Base-by-base conservation (phyloP, 257 asterid species). In the Buddleja alternifolia region DNA sequence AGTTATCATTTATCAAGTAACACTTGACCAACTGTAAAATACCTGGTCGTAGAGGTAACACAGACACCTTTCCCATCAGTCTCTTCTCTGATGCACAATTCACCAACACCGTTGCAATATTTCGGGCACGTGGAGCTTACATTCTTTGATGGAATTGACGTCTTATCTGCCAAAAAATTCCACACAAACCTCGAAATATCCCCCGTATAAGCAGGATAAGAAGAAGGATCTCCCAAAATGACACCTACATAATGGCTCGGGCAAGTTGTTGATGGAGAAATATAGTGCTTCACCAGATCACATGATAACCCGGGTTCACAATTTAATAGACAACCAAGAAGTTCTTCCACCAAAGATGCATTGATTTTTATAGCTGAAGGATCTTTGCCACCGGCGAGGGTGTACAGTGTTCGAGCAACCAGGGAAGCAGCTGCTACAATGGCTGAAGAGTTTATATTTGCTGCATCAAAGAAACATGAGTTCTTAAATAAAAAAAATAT, bases 241-340 rank as follows among this genome's bases (percentile, higher is more conserved):
- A 93, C 97, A 56, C 97, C 97, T 4, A 86, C 98, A 48, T 93
- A 90, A 77, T 93, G 85, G 84, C 77, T 83, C 2, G 99, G 97
- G 79, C 97, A 90, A 48, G 88, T 76, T 19, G 86, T 37, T 23
- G 93, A 83, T 46, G 96, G 93, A 64, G 96, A 74, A 66, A 90
- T 90, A 63, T 90, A 90, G 73, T 63, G 90, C 76, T 90, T 78
- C 78, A 90, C 88, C 64, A 93, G 80, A 34, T 63, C 94, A 82
- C 97, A 93, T 2, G 95, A 82, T 73, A 77, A 75, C 67, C 97
- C 97, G 2, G 96, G 97, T 55, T 90, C 90, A 81, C 97, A 93
- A 66, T 61, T 71, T 73, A 93, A 77, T 51, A 93, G 83, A 88
- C 98, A 90, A 51, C 87, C 77, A 10, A 90, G 74, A 70, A 93